Conservation (phyloP, 1,139 yeast genomes). For the Geotrichum reessii region DNA sequence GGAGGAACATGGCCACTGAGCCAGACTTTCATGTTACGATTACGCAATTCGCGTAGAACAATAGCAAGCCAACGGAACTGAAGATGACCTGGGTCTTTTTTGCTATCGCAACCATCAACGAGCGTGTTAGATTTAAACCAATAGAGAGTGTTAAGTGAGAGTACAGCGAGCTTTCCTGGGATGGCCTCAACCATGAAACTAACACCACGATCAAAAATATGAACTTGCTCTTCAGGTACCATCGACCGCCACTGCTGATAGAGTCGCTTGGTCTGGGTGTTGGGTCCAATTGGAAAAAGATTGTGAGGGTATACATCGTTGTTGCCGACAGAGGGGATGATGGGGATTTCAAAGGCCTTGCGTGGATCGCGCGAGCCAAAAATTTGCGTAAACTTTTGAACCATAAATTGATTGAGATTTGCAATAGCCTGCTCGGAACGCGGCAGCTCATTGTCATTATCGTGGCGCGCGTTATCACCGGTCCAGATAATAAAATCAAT, state of each 20-base stretch:
- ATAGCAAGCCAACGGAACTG: constrained; percentile 73
- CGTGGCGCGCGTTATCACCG: constrained; percentile 84
- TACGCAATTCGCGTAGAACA: constrained; percentile 64
- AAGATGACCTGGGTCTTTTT: constrained; percentile 73
- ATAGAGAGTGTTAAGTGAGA: constrained; percentile 73
- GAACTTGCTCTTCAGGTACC: constrained; percentile 73
- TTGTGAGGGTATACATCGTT: constrained; percentile 89
- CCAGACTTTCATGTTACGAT: constrained; percentile 80
- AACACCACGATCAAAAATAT: constrained; percentile 68
- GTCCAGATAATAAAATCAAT: constrained; percentile 88
- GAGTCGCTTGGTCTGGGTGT: constrained; percentile 72
- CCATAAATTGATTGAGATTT: constrained; percentile 59
- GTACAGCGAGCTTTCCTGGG: constrained; percentile 68
- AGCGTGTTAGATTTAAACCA: constrained; percentile 71
- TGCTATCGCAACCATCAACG: constrained; percentile 69
- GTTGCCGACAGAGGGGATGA: constrained; percentile 72
- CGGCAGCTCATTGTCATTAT: constrained; percentile 67
- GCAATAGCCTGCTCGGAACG: constrained; percentile 67
- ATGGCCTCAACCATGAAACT: constrained; percentile 70
- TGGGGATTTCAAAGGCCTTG: constrained; percentile 38
- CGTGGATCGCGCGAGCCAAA: constrained; percentile 41
- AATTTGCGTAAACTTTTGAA: constrained; percentile 51
- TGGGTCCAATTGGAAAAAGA: constrained; percentile 77
- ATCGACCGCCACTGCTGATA: constrained; percentile 66
- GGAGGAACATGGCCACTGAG: constrained; percentile 86